These are phyloP conservation scores for Monosporascus cannonballus DNA, from an alignment of 2,329 filamentous ascomycete species.

Conservation along the genomic window DNA sequence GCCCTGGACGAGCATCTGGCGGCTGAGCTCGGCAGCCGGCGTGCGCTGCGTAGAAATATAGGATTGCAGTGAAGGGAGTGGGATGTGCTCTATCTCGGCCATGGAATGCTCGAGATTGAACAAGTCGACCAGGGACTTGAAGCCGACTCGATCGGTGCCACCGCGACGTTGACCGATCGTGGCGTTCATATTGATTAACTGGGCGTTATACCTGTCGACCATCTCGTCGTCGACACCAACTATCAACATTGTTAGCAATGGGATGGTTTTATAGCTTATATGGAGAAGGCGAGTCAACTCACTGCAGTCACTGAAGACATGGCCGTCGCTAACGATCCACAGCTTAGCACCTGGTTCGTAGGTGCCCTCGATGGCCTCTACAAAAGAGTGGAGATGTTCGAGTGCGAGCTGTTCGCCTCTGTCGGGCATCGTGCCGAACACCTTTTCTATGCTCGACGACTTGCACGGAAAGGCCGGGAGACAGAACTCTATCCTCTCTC, in stretches of 20 bases:
- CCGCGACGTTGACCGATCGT: constrained; percentile 17
- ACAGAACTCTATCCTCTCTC: constrained; percentile 19
- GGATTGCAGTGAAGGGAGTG: constrained; percentile 25
- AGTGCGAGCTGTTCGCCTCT: constrained; percentile 29
- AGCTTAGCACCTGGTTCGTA: constrained; percentile 28
- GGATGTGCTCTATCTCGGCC: constrained; percentile 19
- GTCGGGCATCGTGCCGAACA: constrained; percentile 25
- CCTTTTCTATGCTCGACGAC: constrained; percentile 30
- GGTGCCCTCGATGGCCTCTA: constrained; percentile 21
- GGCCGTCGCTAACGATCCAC: constrained; percentile 34
- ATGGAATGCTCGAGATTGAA: constrained; percentile 32
- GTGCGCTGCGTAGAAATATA: constrained; percentile 20
- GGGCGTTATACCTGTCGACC: constrained; percentile 32
- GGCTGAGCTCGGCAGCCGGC: constrained; percentile 22
- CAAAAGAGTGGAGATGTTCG: constrained; percentile 23
- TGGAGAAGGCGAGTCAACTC: constrained; percentile 2
- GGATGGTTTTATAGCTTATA: neutral
- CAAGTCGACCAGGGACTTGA: constrained; percentile 22
- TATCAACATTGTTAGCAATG: constrained; percentile 6
- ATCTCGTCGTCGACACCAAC: constrained; percentile 37
- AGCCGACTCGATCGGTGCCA: constrained; percentile 18
- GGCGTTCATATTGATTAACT: constrained; percentile 31
- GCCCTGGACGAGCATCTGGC: constrained; percentile 29
- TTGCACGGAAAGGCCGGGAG: constrained; percentile 35
- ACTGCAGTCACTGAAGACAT: constrained; percentile 37